Evolutionary conservation across 2,329 filamentous ascomycete species (phyloP).

Genomic region (Colletotrichum shisoi): DNA sequence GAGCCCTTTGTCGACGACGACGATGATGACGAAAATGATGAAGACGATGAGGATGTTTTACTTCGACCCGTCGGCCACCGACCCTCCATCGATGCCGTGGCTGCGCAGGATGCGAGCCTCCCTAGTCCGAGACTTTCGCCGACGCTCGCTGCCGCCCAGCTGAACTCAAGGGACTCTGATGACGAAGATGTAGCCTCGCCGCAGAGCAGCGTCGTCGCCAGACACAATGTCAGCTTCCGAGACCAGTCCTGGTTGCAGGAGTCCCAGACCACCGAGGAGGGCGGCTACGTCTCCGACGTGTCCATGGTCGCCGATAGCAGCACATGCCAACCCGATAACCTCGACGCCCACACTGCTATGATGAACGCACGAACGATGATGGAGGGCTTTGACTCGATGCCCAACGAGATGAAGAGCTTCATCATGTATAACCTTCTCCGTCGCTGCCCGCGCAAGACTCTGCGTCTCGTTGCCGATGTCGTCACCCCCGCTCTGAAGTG

Average conservation of each 20-base stretch:
- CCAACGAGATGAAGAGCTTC: conserved; percentile 89
- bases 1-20: conserved; percentile 67
- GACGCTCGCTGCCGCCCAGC: conserved; percentile 76
- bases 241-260: conserved; percentile 50
- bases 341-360: conserved; percentile 56
- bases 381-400: conserved; percentile 89
- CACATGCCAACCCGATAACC: conserved; percentile 44
- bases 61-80: conserved; percentile 58
- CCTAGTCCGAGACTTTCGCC: conserved; percentile 95
- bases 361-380: conserved; percentile 87
- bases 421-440: conserved; percentile 96
- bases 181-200: conserved; percentile 53
- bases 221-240: conserved; percentile 32
- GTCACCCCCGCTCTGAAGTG: conserved; percentile 95
- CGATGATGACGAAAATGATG: too few species aligned
- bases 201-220: conserved; percentile 28
- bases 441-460: conserved; percentile 83
- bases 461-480: conserved; percentile 87
- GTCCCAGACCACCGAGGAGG: conserved; percentile 53
- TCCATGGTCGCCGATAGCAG: conserved; percentile 29
- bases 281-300: conserved; percentile 45
- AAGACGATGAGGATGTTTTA: conserved; percentile 40
- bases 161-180: conserved; percentile 53
- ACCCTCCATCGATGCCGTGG: conserved; percentile 71
- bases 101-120: conserved; percentile 86